Evolutionary conservation across 2,329 filamentous ascomycete species (phyloP).

Genomic region (Ophiostoma sp.): DNA sequence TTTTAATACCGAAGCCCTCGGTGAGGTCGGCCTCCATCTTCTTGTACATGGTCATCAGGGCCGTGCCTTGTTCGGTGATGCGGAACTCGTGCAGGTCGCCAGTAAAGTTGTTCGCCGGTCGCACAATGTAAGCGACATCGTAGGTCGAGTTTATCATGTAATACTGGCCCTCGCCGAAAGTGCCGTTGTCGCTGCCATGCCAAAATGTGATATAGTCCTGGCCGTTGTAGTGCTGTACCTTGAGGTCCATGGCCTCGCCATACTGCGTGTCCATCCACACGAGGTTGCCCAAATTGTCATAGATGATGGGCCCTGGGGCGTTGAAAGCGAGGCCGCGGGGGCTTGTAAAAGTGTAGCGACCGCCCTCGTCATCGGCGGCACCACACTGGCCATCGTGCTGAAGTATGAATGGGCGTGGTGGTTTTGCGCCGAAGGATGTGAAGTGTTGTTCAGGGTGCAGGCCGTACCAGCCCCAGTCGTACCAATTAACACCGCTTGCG

Average conservation of each 20-base stretch:
- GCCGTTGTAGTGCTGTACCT: slow-evolving; percentile 41
- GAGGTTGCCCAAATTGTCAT: slow-evolving; percentile 49
- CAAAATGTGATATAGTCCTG: slow-evolving; percentile 50
- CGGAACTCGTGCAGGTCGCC: slow-evolving; percentile 37
- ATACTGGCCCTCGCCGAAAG: slow-evolving; percentile 30
- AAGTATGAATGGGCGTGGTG: slow-evolving; percentile 19
- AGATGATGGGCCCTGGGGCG: slow-evolving; percentile 52
- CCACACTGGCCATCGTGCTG: slow-evolving; percentile 16
- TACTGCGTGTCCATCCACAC: slow-evolving; percentile 44
- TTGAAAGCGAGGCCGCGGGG: slow-evolving; percentile 27
- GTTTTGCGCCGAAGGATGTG: slow-evolving; percentile 20
- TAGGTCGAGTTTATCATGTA: slow-evolving; percentile 52
- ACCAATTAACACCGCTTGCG: slow-evolving; percentile 13
- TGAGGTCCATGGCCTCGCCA: slow-evolving; percentile 31
- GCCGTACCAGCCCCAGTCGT: slow-evolving; percentile 23
- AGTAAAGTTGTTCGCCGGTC: slow-evolving; percentile 46
- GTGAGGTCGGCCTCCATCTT: slow-evolving; percentile 43
- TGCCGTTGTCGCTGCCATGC: slow-evolving; percentile 37
- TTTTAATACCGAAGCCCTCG: slow-evolving; percentile 37
- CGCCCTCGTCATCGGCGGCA: background rate
- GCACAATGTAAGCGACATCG: slow-evolving; percentile 49
- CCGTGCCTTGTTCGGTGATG: slow-evolving; percentile 15
- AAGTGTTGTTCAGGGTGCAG: slow-evolving; percentile 19
- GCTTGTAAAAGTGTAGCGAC: slow-evolving; percentile 28
- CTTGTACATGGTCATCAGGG: slow-evolving; percentile 41